Evolutionary conservation across 495 filamentous ascomycete species (phyloP), one percentile per base, ranked within the genome.

Genomic region (Penicillium cosmopolitanum): DNA sequence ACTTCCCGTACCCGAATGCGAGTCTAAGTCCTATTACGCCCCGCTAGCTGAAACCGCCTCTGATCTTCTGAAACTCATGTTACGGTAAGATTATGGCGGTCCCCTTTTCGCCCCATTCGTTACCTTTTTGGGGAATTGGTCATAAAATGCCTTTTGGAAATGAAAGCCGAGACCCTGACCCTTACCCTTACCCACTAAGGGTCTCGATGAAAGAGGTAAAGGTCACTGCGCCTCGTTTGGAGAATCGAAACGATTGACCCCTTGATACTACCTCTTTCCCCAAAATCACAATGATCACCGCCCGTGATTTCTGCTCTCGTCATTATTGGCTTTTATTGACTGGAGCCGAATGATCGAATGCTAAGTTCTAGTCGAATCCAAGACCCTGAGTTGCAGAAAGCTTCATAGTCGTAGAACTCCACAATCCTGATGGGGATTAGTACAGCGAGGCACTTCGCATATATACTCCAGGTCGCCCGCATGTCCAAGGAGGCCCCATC

Each of bases 101-200:
- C 46, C 10, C 11, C 46, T 48, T 28, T 48, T 12, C 46, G 21
- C 21, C 21, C 23, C 23, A 48, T 12, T 19, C 46, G 21, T 48
- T 48, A 12, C 46, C 46, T 3, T 48, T 48, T 48, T 28, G 23
- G 46, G 46, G 23, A 48, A 48, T 18, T 48, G 46, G 46, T 48
- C 46, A 48, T n/a, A 9, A 31, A 31, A n/a, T 13, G 21, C 1
- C 11, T 48, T 23, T 25, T 10, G 15, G 1, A 46, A 44, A 44
- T 44, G 15, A 44, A 6, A n/a, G 16, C 5, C 42, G 5, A n/a
- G 42, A n/a, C n/a, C 16, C 42, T 21, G 15, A 3, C 1, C 16
- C 13, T 4, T 16, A 3, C 1, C 16, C 13, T 4, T 16, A 12
- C 42, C 42, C 42, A 10, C 42, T 2, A 8, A 9, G 16, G n/a